Conservation (phyloP, 2,329 filamentous ascomycete species). For the Blastomyces gilchristii region DNA sequence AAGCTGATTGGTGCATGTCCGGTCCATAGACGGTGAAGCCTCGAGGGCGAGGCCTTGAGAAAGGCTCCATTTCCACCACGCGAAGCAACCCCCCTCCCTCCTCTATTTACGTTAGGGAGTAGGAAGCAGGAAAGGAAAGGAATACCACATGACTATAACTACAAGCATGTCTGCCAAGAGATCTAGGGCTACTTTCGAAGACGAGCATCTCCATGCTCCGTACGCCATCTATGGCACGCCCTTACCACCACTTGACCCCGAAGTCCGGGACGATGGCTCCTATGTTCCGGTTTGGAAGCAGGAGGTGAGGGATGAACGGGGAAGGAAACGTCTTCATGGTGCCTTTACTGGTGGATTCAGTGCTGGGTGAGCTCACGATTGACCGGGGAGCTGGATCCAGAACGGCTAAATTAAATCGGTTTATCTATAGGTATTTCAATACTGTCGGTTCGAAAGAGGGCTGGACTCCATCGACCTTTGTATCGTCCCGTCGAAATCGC, state of each 20-base stretch:
- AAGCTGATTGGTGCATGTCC: background rate
- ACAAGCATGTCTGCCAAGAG: slow-evolving; percentile 66
- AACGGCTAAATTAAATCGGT: slow-evolving; percentile 25
- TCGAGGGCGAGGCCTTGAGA: background rate
- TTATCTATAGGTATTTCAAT: slow-evolving; percentile 69
- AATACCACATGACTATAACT: background rate
- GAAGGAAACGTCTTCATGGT: slow-evolving; percentile 81
- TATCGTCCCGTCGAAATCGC: slow-evolving; percentile 75
- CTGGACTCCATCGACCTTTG: slow-evolving; percentile 86
- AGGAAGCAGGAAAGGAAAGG: background rate
- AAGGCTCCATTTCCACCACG: background rate
- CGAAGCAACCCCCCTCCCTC: background rate
- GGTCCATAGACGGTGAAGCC: background rate
- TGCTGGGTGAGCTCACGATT: slow-evolving; percentile 61
- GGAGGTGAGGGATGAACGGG: slow-evolving; percentile 86
- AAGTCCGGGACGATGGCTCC: slow-evolving; percentile 76
- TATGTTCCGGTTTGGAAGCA: slow-evolving; percentile 98
- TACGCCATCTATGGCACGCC: slow-evolving; percentile 77
- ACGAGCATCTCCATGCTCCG: slow-evolving; percentile 56
- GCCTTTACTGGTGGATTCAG: slow-evolving; percentile 96
- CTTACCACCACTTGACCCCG: slow-evolving; percentile 64
- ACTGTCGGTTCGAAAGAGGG: slow-evolving; percentile 97
- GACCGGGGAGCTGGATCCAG: slow-evolving; percentile 21
- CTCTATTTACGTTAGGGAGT: no score
- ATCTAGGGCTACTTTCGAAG: slow-evolving; percentile 66